Conservation (phyloP, 495 filamentous ascomycete species). For the Trichoderma virens region DNA sequence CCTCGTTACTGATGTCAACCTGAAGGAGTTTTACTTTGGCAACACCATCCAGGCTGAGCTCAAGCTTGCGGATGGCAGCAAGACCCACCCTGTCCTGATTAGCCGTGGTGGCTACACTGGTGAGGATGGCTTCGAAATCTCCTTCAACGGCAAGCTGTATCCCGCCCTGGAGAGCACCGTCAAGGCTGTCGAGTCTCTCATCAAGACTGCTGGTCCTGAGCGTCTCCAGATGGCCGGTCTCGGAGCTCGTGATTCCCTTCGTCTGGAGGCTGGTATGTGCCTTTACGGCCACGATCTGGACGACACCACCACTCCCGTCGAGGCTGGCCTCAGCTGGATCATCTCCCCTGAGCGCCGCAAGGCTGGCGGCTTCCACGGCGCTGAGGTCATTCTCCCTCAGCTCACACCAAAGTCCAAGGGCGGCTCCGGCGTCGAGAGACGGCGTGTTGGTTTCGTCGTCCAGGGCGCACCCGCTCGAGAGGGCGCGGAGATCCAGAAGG, state of each 20-base stretch:
- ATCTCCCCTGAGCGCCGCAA: slow-evolving; percentile 68
- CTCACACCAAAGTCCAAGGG: slow-evolving; percentile 60
- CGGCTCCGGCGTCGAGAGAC: slow-evolving; percentile 54
- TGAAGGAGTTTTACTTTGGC: slow-evolving; percentile 74
- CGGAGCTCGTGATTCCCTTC: slow-evolving; percentile 82
- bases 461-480: slow-evolving; percentile 87
- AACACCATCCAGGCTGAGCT: slow-evolving; percentile 49
- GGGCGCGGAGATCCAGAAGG: slow-evolving; percentile 64
- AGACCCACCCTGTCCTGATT: slow-evolving; percentile 56
- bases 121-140: slow-evolving; percentile 97
- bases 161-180: slow-evolving; percentile 31
- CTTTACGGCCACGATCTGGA: slow-evolving; percentile 96
- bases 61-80: slow-evolving; percentile 27
- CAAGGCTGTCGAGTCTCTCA: slow-evolving; percentile 43
- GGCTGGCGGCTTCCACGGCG: slow-evolving; percentile 65
- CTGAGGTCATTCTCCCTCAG: slow-evolving; percentile 62
- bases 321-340: slow-evolving; percentile 78
- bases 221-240: slow-evolving; percentile 74
- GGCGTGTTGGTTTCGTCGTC: slow-evolving; percentile 74
- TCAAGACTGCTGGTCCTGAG: slow-evolving; percentile 52
- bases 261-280: slow-evolving; percentile 95
- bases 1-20: slow-evolving; percentile 44
- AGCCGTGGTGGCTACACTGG: slow-evolving; percentile 92
- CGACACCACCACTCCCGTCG: slow-evolving; percentile 79
- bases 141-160: slow-evolving; percentile 56